Evolutionary conservation across 768 basidiomycete species (phyloP).

Genomic region (Russula virescens): DNA sequence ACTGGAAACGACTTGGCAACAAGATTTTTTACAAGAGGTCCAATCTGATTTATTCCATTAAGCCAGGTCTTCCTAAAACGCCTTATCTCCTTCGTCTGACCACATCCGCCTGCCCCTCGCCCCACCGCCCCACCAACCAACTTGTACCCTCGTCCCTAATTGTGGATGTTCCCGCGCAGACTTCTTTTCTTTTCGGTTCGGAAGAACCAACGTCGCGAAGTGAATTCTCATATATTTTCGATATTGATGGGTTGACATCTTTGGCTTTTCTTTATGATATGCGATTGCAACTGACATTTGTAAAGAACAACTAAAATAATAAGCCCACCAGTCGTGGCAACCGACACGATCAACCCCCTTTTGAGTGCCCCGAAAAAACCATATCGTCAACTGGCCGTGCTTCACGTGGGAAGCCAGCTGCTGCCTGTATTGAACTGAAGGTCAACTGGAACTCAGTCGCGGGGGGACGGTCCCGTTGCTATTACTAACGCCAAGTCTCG

Average conservation of each 20-base stretch:
- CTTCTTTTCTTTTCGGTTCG: slow-evolving; percentile 1
- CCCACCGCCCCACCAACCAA: too few species aligned
- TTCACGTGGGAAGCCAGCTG: too few species aligned
- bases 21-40: not conserved
- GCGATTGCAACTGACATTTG: not conserved
- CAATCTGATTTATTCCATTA: not conserved
- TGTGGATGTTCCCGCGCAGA: slow-evolving; percentile 9
- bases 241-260: slow-evolving; percentile 3
- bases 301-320: too few species aligned
- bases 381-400: too few species aligned
- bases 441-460: too few species aligned
- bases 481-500: too few species aligned
- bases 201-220: not conserved
- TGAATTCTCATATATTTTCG: not conserved
- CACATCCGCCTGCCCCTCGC: too few species aligned
- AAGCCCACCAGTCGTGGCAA: not conserved
- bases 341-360: too few species aligned
- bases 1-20: not conserved
- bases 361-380: too few species aligned
- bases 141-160: not conserved
- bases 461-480: too few species aligned
- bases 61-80: not conserved
- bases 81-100: slow-evolving; percentile 4
- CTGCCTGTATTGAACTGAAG: too few species aligned
- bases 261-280: slow-evolving; percentile 12